Evolutionary conservation across 768 basidiomycete species (phyloP).

Genomic region (Cubamyces lactineus): DNA sequence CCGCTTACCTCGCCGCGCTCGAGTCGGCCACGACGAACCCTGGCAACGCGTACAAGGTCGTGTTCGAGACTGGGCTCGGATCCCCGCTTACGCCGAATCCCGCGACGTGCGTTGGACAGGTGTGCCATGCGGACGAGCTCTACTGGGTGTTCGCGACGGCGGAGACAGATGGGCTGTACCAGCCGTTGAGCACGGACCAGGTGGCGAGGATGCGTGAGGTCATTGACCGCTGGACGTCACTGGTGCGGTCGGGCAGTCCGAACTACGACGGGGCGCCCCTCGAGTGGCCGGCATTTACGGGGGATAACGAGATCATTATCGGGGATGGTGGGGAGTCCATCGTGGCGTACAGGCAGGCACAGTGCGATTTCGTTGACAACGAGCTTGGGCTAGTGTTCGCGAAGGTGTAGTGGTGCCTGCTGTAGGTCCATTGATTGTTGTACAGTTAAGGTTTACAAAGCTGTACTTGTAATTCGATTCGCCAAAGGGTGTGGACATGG

Average conservation of each 20-base stretch:
- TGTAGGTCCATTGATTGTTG: not conserved
- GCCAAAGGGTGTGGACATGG: too few species aligned
- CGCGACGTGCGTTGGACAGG: conserved; percentile 15
- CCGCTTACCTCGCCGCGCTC: conserved; percentile 14
- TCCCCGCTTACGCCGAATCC: conserved; percentile 22
- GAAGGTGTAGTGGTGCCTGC: not conserved
- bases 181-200: conserved; percentile 14
- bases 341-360: conserved; percentile 13
- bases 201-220: conserved; percentile 14
- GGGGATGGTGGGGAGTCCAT: conserved; percentile 6
- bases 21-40: conserved; percentile 21
- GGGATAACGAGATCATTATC: conserved; percentile 18
- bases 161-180: conserved; percentile 19
- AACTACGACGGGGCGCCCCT: conserved; percentile 16
- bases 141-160: conserved; percentile 22
- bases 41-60: conserved; percentile 19
- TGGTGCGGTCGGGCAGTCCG: conserved; percentile 16
- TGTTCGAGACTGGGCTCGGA: conserved; percentile 10
- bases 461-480: not conserved
- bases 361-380: conserved; percentile 15
- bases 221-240: conserved; percentile 20
- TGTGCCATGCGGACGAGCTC: conserved; percentile 20
- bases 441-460: not conserved
- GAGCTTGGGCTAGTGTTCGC: conserved; percentile 12
- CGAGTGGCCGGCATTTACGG: conserved; percentile 14